phyloP scores from a whole-genome alignment of 2,329 filamentous ascomycete genomes.

The Ramichloridium luteum region DNA sequence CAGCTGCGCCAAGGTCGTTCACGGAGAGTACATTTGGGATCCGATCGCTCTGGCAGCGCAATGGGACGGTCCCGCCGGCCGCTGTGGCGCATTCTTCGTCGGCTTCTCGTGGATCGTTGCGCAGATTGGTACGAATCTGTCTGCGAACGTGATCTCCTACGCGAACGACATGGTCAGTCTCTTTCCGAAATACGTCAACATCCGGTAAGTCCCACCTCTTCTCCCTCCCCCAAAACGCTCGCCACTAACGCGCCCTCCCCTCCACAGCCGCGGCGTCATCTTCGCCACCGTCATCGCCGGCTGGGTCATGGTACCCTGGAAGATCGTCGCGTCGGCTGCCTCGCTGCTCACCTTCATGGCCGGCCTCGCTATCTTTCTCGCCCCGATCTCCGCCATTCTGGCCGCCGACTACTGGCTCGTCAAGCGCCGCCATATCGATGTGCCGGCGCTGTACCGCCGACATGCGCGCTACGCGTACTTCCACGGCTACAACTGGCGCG shows the following conservation, averaged over 20 bases:
- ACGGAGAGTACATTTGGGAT: constrained; percentile 34
- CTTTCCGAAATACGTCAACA: constrained; percentile 41
- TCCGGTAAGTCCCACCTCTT: constrained; percentile 7
- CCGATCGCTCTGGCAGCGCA: constrained; percentile 26
- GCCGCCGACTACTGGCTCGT: constrained; percentile 46
- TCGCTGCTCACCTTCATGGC: constrained; percentile 47
- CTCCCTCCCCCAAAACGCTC: no score
- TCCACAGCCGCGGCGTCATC: constrained; percentile 26
- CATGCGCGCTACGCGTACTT: constrained; percentile 34
- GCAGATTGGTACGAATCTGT: constrained; percentile 41
- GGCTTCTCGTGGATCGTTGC: constrained; percentile 39
- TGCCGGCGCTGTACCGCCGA: constrained; percentile 41
- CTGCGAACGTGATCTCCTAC: constrained; percentile 41
- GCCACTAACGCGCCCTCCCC: no score
- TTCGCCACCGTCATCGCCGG: constrained; percentile 34
- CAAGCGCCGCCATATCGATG: constrained; percentile 31
- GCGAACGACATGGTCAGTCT: constrained; percentile 42
- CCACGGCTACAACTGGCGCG: constrained; percentile 47
- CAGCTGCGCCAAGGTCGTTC: constrained; percentile 41
- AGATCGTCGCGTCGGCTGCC: constrained; percentile 47
- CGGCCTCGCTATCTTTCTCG: constrained; percentile 53
- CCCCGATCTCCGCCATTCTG: constrained; percentile 48
- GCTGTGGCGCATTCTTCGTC: constrained; percentile 24
- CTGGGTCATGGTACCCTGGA: constrained; percentile 52
- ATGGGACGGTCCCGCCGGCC: constrained; percentile 21